Conservation (phyloP, 2,329 filamentous ascomycete species). For the Xylariales sp. region DNA sequence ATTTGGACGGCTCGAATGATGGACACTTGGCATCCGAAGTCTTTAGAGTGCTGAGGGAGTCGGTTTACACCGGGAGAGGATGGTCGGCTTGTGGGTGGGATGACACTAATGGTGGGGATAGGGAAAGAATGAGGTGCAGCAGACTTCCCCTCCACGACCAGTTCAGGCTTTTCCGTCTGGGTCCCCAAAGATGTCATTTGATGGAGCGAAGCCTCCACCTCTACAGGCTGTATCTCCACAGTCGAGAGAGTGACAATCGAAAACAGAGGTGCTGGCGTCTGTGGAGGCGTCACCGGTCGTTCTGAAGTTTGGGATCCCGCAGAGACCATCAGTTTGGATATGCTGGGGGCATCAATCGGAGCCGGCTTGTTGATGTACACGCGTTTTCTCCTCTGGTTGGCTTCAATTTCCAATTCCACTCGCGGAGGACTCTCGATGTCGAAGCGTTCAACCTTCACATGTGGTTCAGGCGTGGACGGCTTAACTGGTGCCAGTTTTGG, state of each 20-base stretch:
- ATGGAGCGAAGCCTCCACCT: too few species aligned
- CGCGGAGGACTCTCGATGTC: slow-evolving; percentile 41
- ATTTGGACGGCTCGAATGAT: slow-evolving; percentile 46
- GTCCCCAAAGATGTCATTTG: slow-evolving; percentile 54
- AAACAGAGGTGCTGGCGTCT: slow-evolving; percentile 53
- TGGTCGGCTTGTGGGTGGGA: slow-evolving; percentile 83
- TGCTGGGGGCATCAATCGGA: slow-evolving; percentile 39
- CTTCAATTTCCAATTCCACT: slow-evolving; percentile 59
- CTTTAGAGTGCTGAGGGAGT: slow-evolving; percentile 78
- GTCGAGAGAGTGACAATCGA: slow-evolving; percentile 30
- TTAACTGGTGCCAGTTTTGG: slow-evolving; percentile 46
- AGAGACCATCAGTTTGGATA: slow-evolving; percentile 55
- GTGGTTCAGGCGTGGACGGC: slow-evolving; percentile 38
- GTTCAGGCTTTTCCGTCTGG: slow-evolving; percentile 48
- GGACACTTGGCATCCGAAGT: slow-evolving; percentile 75
- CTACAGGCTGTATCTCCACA: slow-evolving; percentile 23
- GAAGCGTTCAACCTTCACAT: slow-evolving; percentile 31
- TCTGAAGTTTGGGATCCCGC: slow-evolving; percentile 59
- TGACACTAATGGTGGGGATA: slow-evolving; percentile 86
- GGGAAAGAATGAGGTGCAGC: slow-evolving; percentile 22
- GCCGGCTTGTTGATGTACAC: slow-evolving; percentile 50
- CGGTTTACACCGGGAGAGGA: slow-evolving; percentile 69
- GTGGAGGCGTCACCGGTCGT: slow-evolving; percentile 60
- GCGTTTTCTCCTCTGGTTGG: slow-evolving; percentile 70
- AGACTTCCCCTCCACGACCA: slow-evolving; percentile 17